Conservation (phyloP, 2,329 filamentous ascomycete genomes). For the Exophiala calicioides region DNA sequence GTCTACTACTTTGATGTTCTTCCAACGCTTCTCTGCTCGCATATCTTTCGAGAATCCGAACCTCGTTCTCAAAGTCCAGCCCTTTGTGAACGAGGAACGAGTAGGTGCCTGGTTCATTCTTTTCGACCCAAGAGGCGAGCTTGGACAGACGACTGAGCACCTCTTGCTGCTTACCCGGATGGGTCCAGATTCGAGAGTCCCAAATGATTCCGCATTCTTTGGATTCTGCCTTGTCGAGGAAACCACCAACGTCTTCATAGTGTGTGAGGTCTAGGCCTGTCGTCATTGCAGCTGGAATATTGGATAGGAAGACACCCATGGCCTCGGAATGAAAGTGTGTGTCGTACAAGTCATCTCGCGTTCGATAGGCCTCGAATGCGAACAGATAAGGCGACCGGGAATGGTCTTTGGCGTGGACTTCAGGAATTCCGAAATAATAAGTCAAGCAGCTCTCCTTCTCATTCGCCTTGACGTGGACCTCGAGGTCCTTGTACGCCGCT, state of each 20-base stretch:
- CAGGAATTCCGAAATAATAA: slow-evolving; percentile 48
- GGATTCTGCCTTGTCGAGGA: slow-evolving; percentile 34
- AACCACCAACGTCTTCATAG: slow-evolving; percentile 35
- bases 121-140: slow-evolving; percentile 23
- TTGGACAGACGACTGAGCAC: slow-evolving; percentile 15
- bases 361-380: slow-evolving; percentile 41
- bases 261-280: slow-evolving; percentile 40
- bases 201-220: slow-evolving; percentile 36
- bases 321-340: slow-evolving; percentile 36
- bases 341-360: slow-evolving; percentile 37
- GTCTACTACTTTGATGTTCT: not conserved
- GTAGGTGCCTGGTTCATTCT: slow-evolving; percentile 6
- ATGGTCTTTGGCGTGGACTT: slow-evolving; percentile 37
- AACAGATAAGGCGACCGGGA: slow-evolving; percentile 38
- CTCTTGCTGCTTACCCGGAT: slow-evolving; percentile 15
- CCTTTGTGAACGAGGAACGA: slow-evolving; percentile 6
- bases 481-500: too few relatives aligned
- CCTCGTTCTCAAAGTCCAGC: slow-evolving; percentile 2
- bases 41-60: slow-evolving; percentile 4
- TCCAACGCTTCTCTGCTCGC: not conserved
- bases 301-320: slow-evolving; percentile 36
- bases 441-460: slow-evolving; percentile 29
- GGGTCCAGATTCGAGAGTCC: slow-evolving; percentile 34
- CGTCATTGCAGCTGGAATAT: slow-evolving; percentile 34
- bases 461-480: not conserved